Base-by-base conservation (phyloP, 1,284 basidiomycete species). In the Rhodotorula sp. region DNA sequence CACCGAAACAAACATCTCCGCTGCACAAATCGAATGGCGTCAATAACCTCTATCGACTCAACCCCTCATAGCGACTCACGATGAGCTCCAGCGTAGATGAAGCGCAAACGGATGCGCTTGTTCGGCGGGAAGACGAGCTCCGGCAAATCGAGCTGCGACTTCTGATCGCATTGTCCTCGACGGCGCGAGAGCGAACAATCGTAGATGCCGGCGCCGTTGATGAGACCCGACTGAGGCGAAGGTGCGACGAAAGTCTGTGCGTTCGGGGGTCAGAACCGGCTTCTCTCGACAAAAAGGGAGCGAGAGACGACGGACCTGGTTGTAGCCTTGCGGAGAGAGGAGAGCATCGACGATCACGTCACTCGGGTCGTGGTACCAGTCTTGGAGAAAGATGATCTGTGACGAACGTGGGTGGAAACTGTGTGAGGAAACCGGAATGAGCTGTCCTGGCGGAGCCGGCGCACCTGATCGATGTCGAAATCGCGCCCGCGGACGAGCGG, bases 191-290 rank as follows among this genome's bases (percentile, higher is more conserved):
- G 29, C 16, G 70, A 58, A 73, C 81, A 82, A 58, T 79, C 62
- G 63, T 79, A 86, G 21, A 83, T 80, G 6, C 86, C 86, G 31
- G 79, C 74, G 3, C 87, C 87, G 65, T 88, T 87, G 77, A 88
- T 82, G 26, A 87, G 78, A 3, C 85, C 86, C 0, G 84, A 81
- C 63, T 85, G 79, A 1, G 84, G 81, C 3, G 79, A 78, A 3
- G 78, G 78, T 5, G 79, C 78, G 15, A 79, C 79, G 51, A 76
- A 69, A 26, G 77, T 64, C 7, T 78, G 79, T 31, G 77, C 74
- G 69, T 3, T 0, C 5, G 20, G 2, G 12, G 26, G 63, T 46
- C 80, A 79, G 21, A 73, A 76, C 7, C 52, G 26, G n/a, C 15
- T n/a, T 16, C 14, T 70, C 67, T 21, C 63, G 67, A 7, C 75